Conservation (phyloP, 1,284 basidiomycete genomes). For the Boletus smithii region DNA sequence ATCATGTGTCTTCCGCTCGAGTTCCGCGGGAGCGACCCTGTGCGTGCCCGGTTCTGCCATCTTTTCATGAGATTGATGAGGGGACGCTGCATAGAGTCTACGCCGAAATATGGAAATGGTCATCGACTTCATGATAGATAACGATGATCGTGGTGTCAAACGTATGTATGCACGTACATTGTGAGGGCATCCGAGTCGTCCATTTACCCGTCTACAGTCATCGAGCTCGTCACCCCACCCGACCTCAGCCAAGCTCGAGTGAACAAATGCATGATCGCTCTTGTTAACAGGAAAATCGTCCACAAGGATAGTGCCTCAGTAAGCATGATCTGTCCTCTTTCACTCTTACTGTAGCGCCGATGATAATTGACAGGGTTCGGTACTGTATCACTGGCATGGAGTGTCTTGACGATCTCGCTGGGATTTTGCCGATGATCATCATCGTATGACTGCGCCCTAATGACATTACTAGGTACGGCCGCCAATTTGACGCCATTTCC, state of each 20-base stretch:
- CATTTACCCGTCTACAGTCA: constrained; percentile 46
- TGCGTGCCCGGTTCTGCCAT: constrained; percentile 35
- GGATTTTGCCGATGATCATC: no score
- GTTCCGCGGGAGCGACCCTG: constrained; percentile 85
- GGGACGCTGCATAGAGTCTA: constrained; percentile 51
- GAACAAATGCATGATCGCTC: constrained; percentile 89
- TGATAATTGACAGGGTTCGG: constrained; percentile 22
- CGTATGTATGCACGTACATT: constrained; percentile 45
- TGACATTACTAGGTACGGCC: no score
- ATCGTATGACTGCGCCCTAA: no score
- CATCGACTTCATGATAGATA: constrained; percentile 65
- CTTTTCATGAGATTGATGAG: background rate
- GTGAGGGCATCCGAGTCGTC: no score
- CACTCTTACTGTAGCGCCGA: background rate
- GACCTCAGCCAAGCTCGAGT: constrained; percentile 85
- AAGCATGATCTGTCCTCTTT: background rate
- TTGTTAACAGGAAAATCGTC: constrained; percentile 86
- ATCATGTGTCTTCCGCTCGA: constrained; percentile 83
- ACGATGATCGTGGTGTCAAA: constrained; percentile 50
- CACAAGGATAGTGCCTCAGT: constrained; percentile 71
- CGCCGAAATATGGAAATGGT: constrained; percentile 77
- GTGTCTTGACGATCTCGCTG: constrained; percentile 19
- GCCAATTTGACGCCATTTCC: no score
- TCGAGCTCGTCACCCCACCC: constrained; percentile 75
- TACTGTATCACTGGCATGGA: constrained; percentile 33